Evolutionary conservation across 805 yeast species (phyloP).

Genomic region (Yamadazyma takamatsuzukensis): DNA sequence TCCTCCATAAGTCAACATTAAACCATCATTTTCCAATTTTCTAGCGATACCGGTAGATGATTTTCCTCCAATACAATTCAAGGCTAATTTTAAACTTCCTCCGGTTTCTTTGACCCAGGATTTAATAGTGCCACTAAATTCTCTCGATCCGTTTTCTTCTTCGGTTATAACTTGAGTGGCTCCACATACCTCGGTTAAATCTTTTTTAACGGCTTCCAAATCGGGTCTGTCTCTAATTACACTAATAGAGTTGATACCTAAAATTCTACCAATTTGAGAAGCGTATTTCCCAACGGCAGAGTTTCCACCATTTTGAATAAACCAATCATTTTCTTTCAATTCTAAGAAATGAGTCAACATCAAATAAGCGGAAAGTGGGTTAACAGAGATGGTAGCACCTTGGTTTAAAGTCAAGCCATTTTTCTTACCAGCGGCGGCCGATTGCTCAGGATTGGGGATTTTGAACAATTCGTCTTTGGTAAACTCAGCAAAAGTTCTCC

Average conservation of each 20-base stretch:
- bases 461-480: conserved; percentile 50
- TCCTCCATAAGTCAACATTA: conserved; percentile 90
- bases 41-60: conserved; percentile 79
- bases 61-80: conserved; percentile 93
- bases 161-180: conserved; percentile 91
- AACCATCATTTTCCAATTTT: conserved; percentile 70
- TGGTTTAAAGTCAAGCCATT: conserved; percentile 40
- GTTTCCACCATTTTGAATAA: conserved; percentile 94
- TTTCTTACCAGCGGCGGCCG: conserved; percentile 34
- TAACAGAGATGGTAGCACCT: conserved; percentile 89
- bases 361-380: conserved; percentile 89
- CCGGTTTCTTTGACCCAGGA: conserved; percentile 46
- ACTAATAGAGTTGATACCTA: conserved; percentile 79
- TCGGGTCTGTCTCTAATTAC: conserved; percentile 86
- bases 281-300: conserved; percentile 94
- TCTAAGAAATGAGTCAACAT: conserved; percentile 71
- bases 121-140: conserved; percentile 58
- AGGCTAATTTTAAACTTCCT: conserved; percentile 65
- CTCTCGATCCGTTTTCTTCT: conserved; percentile 69
- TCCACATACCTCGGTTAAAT: conserved; percentile 57
- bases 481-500: conserved; percentile 69
- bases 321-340: conserved; percentile 75
- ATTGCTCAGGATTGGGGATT: conserved; percentile 50
- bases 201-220: conserved; percentile 53
- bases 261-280: conserved; percentile 73